A percentile compares a stretch with the other conserved stretches of the same genome.
Evolutionary conservation across 306 rosid species (phyloP).

Genomic region (Sophora flavescens): DNA sequence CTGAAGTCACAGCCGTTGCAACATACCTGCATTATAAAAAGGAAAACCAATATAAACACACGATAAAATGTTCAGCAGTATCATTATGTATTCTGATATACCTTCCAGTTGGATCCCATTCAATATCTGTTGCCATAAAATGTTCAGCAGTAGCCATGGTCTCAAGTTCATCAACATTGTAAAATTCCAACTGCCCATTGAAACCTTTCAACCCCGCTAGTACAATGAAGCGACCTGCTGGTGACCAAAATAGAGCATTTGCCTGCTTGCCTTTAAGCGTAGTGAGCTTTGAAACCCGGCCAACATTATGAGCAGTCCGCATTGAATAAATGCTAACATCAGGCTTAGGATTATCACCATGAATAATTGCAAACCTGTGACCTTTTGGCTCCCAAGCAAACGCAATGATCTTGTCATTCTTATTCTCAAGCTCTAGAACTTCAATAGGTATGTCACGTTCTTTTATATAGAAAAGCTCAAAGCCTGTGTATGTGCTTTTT

Average conservation of each 20-base stretch:
- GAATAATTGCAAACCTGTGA: slow-evolving; percentile 82
- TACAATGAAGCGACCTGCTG: slow-evolving; percentile 73
- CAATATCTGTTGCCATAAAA: slow-evolving; percentile 84
- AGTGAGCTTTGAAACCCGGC: slow-evolving; percentile 78
- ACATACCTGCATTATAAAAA: slow-evolving; percentile 65
- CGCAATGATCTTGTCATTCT: slow-evolving; percentile 88
- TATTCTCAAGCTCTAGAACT: slow-evolving; percentile 87
- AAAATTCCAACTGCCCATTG: slow-evolving; percentile 81
- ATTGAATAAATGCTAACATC: slow-evolving; percentile 79
- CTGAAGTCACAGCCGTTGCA: slow-evolving; percentile 91
- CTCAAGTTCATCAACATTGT: slow-evolving; percentile 83
- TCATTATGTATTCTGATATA: slow-evolving; percentile 33
- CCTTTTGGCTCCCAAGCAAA: slow-evolving; percentile 99
- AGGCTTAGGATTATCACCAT: slow-evolving; percentile 85
- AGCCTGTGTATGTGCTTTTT: slow-evolving; percentile 82
- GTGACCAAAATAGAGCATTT: slow-evolving; percentile 90
- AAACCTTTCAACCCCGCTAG: slow-evolving; percentile 84
- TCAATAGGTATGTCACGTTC: slow-evolving; percentile 89
- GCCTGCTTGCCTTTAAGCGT: slow-evolving; percentile 91
- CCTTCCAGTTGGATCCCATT: slow-evolving; percentile 99
- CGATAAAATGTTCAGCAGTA: slow-evolving; percentile 10
- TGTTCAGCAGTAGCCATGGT: slow-evolving; percentile 86
- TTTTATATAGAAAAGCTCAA: slow-evolving; percentile 85
- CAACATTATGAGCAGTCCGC: slow-evolving; percentile 69
- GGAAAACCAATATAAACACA: background rate